phyloP scores from a whole-genome alignment of 83 land plant genomes.

The Diphasiastrum complanatum region DNA sequence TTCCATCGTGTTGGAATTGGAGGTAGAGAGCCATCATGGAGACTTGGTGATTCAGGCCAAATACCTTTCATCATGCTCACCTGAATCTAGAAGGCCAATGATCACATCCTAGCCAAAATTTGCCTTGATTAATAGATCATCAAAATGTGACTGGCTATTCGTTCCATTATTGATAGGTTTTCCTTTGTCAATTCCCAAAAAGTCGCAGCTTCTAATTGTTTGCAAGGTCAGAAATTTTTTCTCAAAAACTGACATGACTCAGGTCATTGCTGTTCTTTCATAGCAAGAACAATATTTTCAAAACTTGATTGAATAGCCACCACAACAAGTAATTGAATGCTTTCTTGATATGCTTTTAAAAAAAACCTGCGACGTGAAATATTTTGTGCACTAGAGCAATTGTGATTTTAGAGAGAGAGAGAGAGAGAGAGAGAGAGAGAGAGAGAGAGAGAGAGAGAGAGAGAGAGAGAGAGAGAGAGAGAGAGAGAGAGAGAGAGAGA shows the following conservation, averaged over 20 bases:
- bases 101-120: neutral
- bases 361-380: too few relatives aligned
- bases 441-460: too few relatives aligned
- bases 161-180: neutral
- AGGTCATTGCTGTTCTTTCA: neutral
- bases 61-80: slow-evolving; percentile 39
- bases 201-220: too few relatives aligned
- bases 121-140: neutral
- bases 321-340: too few relatives aligned
- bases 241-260: neutral
- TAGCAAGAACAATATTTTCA: neutral
- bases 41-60: slow-evolving; percentile 73
- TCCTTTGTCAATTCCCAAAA: neutral
- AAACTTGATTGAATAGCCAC: neutral
- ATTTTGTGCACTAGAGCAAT: too few relatives aligned
- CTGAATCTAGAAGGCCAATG: neutral
- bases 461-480: too few relatives aligned
- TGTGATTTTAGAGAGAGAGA: too few relatives aligned
- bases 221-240: neutral
- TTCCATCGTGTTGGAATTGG: slow-evolving; percentile 68
- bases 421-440: too few relatives aligned
- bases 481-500: too few relatives aligned
- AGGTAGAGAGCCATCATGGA: slow-evolving; percentile 49
- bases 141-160: neutral
- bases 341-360: too few relatives aligned